Base-by-base conservation (phyloP, 2,329 filamentous ascomycete species). In the Tricladium varicosporioides region DNA sequence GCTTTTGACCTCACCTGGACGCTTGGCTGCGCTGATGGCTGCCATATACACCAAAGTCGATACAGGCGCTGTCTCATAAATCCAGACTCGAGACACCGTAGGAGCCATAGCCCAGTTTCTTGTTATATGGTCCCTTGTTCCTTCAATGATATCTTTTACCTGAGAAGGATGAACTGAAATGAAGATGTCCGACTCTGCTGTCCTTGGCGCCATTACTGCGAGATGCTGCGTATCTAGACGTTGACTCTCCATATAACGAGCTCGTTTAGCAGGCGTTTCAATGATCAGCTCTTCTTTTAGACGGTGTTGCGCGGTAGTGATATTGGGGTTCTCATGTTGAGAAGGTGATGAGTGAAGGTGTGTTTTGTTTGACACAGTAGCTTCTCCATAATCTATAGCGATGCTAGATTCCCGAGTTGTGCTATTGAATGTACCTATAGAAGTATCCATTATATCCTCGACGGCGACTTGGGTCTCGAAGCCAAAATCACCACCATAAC, bases 41-140 rank as follows among this genome's bases (percentile, higher is more conserved):
- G 82, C 83, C 77, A 87, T 84, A 65, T 86, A 86, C 52, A 74
- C 78, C 8, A 88, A 69, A 54, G 79, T 71, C n/a, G 71, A 74
- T 9, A 70, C 65, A 0, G 75, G 80, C 32, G 65, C 71, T 14
- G 74, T 81, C 14, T 76, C 75, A 61, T 85, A 84, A 14, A 88
- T 74, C 85, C 85, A 88, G 63, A 86, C 76, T n/a, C 85, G 82
- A 15, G 71, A 74, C 5, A 86, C 80, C 14, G 77, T 74, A 2
- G 73, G 66, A 1, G 83, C 81, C 18, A 88, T 77, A 49, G 75
- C 78, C 72, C 81, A 86, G 14, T 73, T 71, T 45, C 84, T 76
- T 57, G 81, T 80, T 52, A 87, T 76, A 64, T 85, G 78, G 54
- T 82, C 75, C 54, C 80, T 79, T 2, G 69, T 72, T 1, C 82